A percentile compares a stretch with the other conserved stretches of the same genome.
Evolutionary conservation across 306 rosid species (phyloP).

Genomic region (Carpinus fangiana): DNA sequence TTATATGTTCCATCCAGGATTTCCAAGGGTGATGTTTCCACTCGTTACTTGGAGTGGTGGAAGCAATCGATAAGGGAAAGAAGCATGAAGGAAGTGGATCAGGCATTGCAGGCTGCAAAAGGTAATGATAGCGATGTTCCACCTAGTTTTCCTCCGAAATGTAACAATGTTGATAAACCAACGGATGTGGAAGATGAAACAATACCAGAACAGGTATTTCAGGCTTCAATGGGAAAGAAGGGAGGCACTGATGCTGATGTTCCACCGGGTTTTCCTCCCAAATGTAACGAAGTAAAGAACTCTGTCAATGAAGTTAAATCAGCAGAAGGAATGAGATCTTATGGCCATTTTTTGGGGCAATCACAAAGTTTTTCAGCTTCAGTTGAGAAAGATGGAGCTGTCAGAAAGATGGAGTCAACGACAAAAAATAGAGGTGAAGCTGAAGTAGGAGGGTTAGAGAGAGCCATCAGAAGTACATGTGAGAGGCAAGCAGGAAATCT

Average conservation of each 20-base stretch:
- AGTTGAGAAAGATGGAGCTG: not conserved
- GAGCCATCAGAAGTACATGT: slow-evolving; percentile 5
- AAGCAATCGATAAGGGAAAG: not conserved
- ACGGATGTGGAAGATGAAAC: not conserved
- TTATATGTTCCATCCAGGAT: slow-evolving; percentile 39
- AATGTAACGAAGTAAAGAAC: not conserved
- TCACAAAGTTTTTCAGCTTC: slow-evolving; percentile 12
- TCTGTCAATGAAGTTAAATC: slow-evolving; percentile 1
- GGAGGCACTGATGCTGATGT: slow-evolving; percentile 10
- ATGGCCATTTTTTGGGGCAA: slow-evolving; percentile 6
- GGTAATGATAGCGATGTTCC: no score
- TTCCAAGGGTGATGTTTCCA: slow-evolving; percentile 23
- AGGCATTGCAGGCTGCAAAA: no score
- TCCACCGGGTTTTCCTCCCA: slow-evolving; percentile 17
- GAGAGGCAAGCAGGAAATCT: no score
- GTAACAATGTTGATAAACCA: slow-evolving; percentile 4
- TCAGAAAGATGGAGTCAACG: not conserved
- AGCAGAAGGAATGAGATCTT: not conserved
- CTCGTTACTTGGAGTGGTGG: slow-evolving; percentile 16
- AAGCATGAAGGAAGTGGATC: no score
- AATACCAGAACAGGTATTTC: not conserved
- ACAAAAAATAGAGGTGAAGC: slow-evolving; percentile 2
- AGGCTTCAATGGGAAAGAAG: not conserved
- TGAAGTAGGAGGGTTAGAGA: slow-evolving; percentile 2
- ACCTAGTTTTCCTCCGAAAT: not conserved